Evolutionary conservation across 805 yeast genomes (phyloP).

Genomic region (Starmerella gropengiesseri): DNA sequence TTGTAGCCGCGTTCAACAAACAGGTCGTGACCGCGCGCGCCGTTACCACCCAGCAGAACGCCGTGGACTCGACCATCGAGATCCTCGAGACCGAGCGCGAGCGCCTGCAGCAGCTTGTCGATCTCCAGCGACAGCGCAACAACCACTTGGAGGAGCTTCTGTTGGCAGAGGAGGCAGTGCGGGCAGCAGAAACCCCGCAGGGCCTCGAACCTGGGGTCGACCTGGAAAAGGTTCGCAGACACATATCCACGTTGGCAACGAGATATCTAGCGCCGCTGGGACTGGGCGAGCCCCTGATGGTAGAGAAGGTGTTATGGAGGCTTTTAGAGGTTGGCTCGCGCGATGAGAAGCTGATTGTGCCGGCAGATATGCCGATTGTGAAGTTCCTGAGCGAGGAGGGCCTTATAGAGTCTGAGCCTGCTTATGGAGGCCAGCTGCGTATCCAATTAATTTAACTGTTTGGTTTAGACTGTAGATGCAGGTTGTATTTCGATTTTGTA

Average conservation of each 20-base stretch:
- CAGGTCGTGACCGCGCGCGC: conserved; percentile 7
- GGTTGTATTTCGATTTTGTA: no score
- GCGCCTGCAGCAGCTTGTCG: neutral
- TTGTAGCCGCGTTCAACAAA: conserved; percentile 8
- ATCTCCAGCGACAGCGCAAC: neutral
- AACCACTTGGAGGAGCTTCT: neutral
- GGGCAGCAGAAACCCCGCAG: neutral
- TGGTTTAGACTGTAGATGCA: no score
- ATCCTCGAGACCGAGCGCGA: conserved; percentile 2
- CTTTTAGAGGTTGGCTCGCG: conserved; percentile 10
- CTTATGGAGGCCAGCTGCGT: conserved; percentile 9
- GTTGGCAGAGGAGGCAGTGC: neutral
- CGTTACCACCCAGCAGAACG: neutral
- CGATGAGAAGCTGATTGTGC: conserved; percentile 16
- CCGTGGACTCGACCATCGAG: conserved; percentile 3
- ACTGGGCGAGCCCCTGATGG: conserved; percentile 4
- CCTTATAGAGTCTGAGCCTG: conserved; percentile 12
- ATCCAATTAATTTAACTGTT: conserved; percentile 4
- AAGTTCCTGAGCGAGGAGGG: conserved; percentile 13
- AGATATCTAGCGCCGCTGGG: conserved; percentile 6
- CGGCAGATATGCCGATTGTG: conserved; percentile 9
- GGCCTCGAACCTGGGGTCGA: neutral
- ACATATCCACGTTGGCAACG: conserved; percentile 5
- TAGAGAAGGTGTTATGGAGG: conserved; percentile 7
- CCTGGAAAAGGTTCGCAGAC: neutral